Percentiles rank a stretch among this genome's conserved stretches.
phyloP scores from a whole-genome alignment of 169 alveolate species.

The Plasmodium inui region DNA sequence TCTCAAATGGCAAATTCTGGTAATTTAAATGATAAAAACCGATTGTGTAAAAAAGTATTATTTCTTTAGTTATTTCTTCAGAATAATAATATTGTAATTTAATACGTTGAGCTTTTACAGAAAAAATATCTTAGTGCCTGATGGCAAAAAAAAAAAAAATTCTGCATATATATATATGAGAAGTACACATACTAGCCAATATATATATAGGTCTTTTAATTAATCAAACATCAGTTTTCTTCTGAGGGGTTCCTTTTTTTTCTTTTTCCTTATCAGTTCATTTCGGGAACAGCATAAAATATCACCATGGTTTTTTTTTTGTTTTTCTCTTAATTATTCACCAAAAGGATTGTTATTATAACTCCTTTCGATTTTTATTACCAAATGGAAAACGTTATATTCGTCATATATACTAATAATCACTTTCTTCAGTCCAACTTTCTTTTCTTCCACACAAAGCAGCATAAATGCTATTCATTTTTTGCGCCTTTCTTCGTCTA shows the following conservation, averaged over 20 bases:
- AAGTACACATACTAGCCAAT: not conserved
- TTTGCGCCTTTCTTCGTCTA: not conserved
- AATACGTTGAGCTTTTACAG: not conserved
- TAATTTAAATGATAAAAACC: not conserved
- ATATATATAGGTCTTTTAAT: not conserved
- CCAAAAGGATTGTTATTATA: not conserved
- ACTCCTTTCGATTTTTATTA: not conserved
- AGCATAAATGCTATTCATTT: not conserved
- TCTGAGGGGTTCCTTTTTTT: not conserved
- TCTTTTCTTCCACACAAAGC: not conserved
- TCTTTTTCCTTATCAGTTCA: not conserved
- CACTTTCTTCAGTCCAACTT: not conserved
- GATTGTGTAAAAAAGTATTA: not conserved
- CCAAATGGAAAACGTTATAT: not conserved
- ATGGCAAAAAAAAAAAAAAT: not conserved
- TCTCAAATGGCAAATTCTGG: not conserved
- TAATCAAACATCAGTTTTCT: not conserved
- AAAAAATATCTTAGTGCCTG: not conserved
- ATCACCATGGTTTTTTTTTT: not conserved
- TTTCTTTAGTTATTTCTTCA: not conserved
- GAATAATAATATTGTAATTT: not conserved
- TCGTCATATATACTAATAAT: not conserved
- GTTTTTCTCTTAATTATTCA: not conserved
- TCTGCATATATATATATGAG: slow-evolving; percentile 4
- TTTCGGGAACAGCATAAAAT: not conserved